Conservation (phyloP, 2,329 filamentous ascomycete species). For the Scleromitrula shiraiana region DNA sequence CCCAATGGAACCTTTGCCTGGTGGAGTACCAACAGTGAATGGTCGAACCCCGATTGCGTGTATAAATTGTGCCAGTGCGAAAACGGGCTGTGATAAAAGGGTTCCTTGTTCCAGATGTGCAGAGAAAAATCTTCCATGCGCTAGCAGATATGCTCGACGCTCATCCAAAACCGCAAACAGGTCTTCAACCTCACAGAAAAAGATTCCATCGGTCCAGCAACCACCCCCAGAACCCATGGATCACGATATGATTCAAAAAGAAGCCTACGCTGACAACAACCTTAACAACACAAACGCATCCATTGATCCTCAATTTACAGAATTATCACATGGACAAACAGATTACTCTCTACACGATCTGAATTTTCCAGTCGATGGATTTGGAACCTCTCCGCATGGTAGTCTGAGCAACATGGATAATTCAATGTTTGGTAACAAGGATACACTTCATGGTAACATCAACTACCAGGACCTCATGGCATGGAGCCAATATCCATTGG, state of each 20-base stretch:
- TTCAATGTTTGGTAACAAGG: conserved; percentile 5
- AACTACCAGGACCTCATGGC: conserved; percentile 38
- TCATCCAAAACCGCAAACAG: conserved; percentile 36
- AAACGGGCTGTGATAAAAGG: conserved; percentile 44
- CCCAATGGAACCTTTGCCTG: conserved; percentile 36
- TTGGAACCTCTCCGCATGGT: conserved; percentile 3
- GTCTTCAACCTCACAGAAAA: conserved; percentile 7
- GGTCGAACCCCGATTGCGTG: conserved; percentile 41
- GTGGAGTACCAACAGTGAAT: conserved; percentile 35
- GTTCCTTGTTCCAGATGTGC: conserved; percentile 42
- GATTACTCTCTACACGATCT: conserved; percentile 2
- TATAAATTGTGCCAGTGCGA: conserved; percentile 41
- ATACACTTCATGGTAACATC: conserved; percentile 24
- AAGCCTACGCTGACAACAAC: neutral
- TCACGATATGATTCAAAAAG: conserved; percentile 4
- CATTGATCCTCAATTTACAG: neutral
- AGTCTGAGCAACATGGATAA: conserved; percentile 1
- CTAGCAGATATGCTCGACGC: conserved; percentile 42
- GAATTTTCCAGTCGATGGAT: neutral
- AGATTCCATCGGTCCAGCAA: conserved; percentile 4
- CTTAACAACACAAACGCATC: neutral
- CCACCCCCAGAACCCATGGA: conserved; percentile 7
- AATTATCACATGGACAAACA: neutral
- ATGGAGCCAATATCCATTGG: conserved; percentile 38
- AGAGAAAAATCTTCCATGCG: conserved; percentile 41